Base-by-base conservation (phyloP, 2,329 filamentous ascomycete genomes). In the Penicillium sp. region DNA sequence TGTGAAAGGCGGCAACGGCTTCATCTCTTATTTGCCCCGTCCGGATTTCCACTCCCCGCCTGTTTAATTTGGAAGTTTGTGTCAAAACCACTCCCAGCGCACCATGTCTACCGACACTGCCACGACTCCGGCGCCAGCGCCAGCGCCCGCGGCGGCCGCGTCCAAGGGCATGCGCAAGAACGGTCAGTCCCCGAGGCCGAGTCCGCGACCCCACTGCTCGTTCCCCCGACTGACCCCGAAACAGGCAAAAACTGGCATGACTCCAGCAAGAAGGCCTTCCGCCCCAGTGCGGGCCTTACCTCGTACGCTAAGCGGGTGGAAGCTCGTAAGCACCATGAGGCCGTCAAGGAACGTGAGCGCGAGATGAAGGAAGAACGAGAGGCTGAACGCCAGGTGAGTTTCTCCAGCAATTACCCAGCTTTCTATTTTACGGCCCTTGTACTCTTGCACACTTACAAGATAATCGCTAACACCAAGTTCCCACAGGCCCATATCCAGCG, bases 311-410 rank as follows among this genome's bases (percentile, higher is more conserved):
- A 90, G 73, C 86, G 92, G 47, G 77, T 83, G 41, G 85, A 87
- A 62, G 81, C 86, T 55, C 84, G 90, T 46, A 82, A 85, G 56
- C 81, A 85, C 7, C 81, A 86, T 63, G 81, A 83, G 11, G 84
- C 89, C n/a, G 83, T 89, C 63, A 97, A 96, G 77, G 89, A 90
- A 31, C 91, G 90, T 67, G 94, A 97, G 76, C 92, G 89, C 74
- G 91, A 96, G 73, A 85, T 99, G 84, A 95, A 92, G 78, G 89
- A 91, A 0, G 94, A 96, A 76, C 96, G 95, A 75, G 91, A 95
- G 69, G 83, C 87, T n/a, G 87, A 88, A 72, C 82, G 90, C 75
- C 80, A 92, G 80, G 91, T 94, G 74, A 56, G 81, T 44, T 28
- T 13, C 24, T 44, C 16, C n/a, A 33, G 11, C 30, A 1, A 38